phyloP scores from a whole-genome alignment of 176 grass and related monocot species.

The Oryza meridionalis region DNA sequence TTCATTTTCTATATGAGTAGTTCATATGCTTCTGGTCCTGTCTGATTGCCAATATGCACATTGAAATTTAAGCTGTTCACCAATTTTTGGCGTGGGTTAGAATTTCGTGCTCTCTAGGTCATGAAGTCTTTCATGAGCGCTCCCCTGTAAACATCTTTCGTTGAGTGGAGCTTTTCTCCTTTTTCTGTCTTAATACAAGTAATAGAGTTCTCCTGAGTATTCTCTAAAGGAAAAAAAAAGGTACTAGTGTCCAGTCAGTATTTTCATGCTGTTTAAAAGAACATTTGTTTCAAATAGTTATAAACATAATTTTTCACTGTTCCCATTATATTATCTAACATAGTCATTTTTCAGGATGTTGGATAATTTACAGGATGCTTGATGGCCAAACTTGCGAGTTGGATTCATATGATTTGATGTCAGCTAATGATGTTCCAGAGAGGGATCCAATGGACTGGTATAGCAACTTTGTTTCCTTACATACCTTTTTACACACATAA shows the following conservation, averaged over 20 bases:
- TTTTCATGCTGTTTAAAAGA: not conserved
- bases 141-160: not conserved
- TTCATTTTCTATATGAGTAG: constrained; percentile 21
- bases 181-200: not conserved
- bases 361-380: constrained; percentile 77
- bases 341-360: constrained; percentile 66
- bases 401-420: constrained; percentile 88
- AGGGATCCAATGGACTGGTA: constrained; percentile 98
- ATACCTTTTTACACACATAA: not conserved
- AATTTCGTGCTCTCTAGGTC: not conserved
- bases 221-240: not conserved
- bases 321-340: constrained; percentile 40
- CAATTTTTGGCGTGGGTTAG: not conserved
- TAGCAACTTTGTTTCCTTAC: constrained; percentile 35
- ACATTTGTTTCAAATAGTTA: constrained; percentile 36
- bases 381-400: constrained; percentile 65
- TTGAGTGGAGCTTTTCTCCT: not conserved
- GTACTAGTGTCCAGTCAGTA: constrained; percentile 9
- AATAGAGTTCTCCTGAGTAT: not conserved
- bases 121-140: not conserved
- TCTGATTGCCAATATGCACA: not conserved
- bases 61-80: constrained; percentile 1
- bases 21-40: constrained; percentile 4
- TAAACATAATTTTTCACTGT: constrained; percentile 18
- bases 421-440: constrained; percentile 89